Evolutionary conservation across 2,329 filamentous ascomycete species (phyloP).

Genomic region (Davidsoniella virescens): DNA sequence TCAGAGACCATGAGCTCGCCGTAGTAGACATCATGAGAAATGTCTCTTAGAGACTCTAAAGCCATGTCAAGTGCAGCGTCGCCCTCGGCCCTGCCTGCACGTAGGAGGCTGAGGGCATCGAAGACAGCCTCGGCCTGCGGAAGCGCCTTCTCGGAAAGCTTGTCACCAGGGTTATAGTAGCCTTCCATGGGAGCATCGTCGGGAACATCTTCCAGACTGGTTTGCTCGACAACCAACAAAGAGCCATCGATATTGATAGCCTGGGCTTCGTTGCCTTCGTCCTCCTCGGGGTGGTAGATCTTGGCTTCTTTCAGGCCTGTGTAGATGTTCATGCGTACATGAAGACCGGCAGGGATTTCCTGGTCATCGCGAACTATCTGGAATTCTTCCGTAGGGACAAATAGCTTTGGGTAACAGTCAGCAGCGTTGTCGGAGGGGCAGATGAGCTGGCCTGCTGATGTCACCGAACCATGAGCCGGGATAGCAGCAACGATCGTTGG

Average conservation of each 20-base stretch:
- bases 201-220: constrained; percentile 22
- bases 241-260: constrained; percentile 30
- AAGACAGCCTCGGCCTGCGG: constrained; percentile 23
- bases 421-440: constrained; percentile 43
- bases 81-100: constrained; percentile 28
- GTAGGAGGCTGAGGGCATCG: constrained; percentile 27
- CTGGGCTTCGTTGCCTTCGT: constrained; percentile 30
- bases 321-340: constrained; percentile 48
- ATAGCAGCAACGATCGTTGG: constrained; percentile 4
- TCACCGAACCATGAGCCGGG: background rate
- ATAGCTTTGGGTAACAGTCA: constrained; percentile 51
- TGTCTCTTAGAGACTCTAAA: constrained; percentile 42
- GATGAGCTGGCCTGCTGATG: constrained; percentile 36
- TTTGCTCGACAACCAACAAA: constrained; percentile 37
- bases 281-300: constrained; percentile 42
- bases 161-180: constrained; percentile 28
- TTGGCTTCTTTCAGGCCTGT: constrained; percentile 51
- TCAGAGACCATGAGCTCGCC: constrained; percentile 46
- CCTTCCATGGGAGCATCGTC: constrained; percentile 29
- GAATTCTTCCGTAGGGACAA: constrained; percentile 48
- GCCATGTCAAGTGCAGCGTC: constrained; percentile 29
- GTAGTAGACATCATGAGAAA: constrained; percentile 55
- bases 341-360: constrained; percentile 46
- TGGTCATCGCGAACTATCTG: constrained; percentile 47
- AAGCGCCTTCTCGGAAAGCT: constrained; percentile 8